Evolutionary conservation across 2,329 filamentous ascomycete genomes (phyloP).

Genomic region (Nemania sp.): DNA sequence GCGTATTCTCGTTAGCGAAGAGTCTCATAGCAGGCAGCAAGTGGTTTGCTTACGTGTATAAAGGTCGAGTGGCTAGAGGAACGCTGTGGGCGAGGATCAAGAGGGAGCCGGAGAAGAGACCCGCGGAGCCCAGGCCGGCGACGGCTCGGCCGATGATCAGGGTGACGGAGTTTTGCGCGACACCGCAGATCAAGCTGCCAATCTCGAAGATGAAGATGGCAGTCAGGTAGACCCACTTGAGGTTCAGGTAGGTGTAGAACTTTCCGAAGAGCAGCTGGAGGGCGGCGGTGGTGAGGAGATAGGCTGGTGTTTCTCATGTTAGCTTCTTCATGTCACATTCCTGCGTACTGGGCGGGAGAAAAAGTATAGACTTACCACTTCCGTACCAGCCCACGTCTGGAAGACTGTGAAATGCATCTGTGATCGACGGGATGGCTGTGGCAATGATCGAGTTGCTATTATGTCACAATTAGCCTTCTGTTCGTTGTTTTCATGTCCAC

Average conservation of each 20-base stretch:
- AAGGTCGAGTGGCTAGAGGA: conserved; percentile 34
- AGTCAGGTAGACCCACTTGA: conserved; percentile 45
- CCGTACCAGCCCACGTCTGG: conserved; percentile 55
- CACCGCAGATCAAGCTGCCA: conserved; percentile 46
- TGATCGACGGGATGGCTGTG: conserved; percentile 49
- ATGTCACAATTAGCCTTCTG: conserved; percentile 23
- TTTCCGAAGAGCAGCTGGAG: conserved; percentile 46
- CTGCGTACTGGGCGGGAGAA: not conserved
- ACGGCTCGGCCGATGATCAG: conserved; percentile 40
- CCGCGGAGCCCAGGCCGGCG: conserved; percentile 44
- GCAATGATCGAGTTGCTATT: conserved; percentile 44
- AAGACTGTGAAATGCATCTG: conserved; percentile 46
- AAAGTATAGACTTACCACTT: conserved; percentile 34
- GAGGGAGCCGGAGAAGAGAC: conserved; percentile 47
- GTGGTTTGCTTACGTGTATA: conserved; percentile 19
- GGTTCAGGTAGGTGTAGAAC: conserved; percentile 47
- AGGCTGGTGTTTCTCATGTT: conserved; percentile 34
- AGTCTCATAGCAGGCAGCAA: too few species aligned
- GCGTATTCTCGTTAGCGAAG: conserved; percentile 16
- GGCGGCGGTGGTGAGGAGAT: conserved; percentile 46
- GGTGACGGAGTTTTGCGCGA: conserved; percentile 36
- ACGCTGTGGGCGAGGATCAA: conserved; percentile 43
- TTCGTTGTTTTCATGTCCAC: not conserved
- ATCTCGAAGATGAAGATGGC: conserved; percentile 48
- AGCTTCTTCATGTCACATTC: not conserved